Conservation (phyloP, 1,139 yeast genomes). For the Insectozyma bohioensis region DNA sequence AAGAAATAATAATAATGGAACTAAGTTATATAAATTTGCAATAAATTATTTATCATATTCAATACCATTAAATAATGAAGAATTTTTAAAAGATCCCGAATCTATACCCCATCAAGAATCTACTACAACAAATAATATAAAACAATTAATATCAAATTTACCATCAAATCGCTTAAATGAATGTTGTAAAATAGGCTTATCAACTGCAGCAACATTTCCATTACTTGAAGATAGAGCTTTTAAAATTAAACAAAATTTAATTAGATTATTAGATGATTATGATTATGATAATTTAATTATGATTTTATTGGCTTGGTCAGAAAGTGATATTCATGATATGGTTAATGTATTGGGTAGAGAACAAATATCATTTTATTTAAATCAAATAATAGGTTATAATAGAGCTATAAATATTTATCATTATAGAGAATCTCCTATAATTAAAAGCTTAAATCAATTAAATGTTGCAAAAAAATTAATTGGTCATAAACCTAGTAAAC, state of each 20-base stretch:
- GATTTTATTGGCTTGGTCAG: slow-evolving; percentile 16
- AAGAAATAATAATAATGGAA: too few species aligned
- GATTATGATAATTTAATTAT: slow-evolving; percentile 9
- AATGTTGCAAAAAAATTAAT: slow-evolving; percentile 1
- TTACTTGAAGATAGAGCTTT: slow-evolving; percentile 2
- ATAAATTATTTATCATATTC: slow-evolving; percentile 8
- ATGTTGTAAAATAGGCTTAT: slow-evolving; percentile 9
- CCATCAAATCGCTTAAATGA: slow-evolving; percentile 12
- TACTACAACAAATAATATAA: slow-evolving; percentile 4
- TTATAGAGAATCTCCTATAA: slow-evolving; percentile 9
- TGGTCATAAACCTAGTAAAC: neutral
- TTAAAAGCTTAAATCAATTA: slow-evolving; percentile 6
- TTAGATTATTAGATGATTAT: slow-evolving; percentile 9
- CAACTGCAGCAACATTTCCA: slow-evolving; percentile 2
- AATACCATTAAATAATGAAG: slow-evolving; percentile 8
- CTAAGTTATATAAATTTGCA: neutral
- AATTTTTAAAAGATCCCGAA: slow-evolving; percentile 2
- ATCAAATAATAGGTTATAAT: slow-evolving; percentile 4
- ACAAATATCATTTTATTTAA: slow-evolving; percentile 19
- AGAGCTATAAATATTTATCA: slow-evolving; percentile 4
- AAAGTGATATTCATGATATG: slow-evolving; percentile 25
- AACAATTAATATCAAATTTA: slow-evolving; percentile 4
- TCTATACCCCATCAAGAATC: slow-evolving; percentile 1
- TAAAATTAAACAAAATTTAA: slow-evolving; percentile 11
- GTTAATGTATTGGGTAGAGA: slow-evolving; percentile 23